Conservation (phyloP, 345 rosid genomes). For the Bruguiera gymnorhiza region DNA sequence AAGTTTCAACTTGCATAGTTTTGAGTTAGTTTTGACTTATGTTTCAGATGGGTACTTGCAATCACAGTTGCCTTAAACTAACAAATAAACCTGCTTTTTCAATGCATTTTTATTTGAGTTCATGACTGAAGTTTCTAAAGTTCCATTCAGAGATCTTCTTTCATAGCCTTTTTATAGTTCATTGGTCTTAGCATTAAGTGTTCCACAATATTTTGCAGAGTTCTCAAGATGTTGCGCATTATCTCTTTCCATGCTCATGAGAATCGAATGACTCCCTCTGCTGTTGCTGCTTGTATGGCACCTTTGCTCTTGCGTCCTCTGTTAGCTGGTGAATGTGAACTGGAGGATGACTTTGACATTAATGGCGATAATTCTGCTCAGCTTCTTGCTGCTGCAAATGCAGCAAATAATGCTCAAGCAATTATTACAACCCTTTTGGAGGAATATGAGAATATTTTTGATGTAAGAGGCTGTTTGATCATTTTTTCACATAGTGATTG, state of each 20-base stretch:
- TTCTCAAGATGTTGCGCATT: conserved; percentile 89
- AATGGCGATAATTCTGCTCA: conserved; percentile 91
- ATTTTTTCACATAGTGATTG: conserved; percentile 3
- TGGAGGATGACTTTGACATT: conserved; percentile 80
- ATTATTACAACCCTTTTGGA: conserved; percentile 78
- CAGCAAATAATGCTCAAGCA: conserved; percentile 94
- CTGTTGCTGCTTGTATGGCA: conserved; percentile 99
- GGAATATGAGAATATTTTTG: conserved; percentile 81
- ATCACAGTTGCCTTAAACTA: no score
- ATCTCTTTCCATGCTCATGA: conserved; percentile 77
- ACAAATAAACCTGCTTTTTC: no score
- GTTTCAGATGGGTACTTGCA: no score
- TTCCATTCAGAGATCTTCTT: no score
- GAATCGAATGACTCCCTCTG: conserved; percentile 93
- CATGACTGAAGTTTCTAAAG: no score
- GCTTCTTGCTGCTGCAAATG: conserved; percentile 99
- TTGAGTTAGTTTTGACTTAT: no score
- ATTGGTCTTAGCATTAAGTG: conserved; percentile 19
- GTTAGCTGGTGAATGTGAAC: conserved; percentile 94
- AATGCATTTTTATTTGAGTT: no score
- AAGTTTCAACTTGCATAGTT: no score
- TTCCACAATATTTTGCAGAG: conserved; percentile 44
- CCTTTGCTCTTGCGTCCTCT: conserved; percentile 92
- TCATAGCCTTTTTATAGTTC: neutral
- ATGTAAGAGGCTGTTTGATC: conserved; percentile 54